Base-by-base conservation (phyloP, 2,329 filamentous ascomycete genomes). In the Aureobasidium mangrovei region DNA sequence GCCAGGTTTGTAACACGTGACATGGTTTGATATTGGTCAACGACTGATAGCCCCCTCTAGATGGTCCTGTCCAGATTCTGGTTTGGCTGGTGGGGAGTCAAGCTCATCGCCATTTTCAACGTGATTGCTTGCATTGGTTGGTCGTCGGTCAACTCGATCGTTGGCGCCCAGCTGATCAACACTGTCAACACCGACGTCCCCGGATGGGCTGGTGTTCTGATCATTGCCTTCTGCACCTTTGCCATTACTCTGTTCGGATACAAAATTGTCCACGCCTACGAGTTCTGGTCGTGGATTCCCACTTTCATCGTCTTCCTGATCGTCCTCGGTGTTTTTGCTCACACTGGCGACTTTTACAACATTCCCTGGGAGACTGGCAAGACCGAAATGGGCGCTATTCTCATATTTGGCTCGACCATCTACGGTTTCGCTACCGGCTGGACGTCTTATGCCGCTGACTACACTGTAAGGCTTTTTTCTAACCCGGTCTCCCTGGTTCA, bases 91-190 rank as follows among this genome's bases (percentile, higher is more conserved):
- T 83, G 79, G 60, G 78, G 77, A n/a, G 81, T 82, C 32, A 86
- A 85, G 67, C 68, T 87, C 60, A 79, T 57, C 64, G 85, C 85
- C 51, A 69, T 84, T 61, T 82, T 90, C 66, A 87, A 88, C 68
- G 72, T 85, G 38, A 70, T 88, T 12, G 82, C 84, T 31, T 88
- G 82, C 63, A 67, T 89, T 4, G 87, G 87, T 47, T 91, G 88
- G 83, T 84, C 83, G 4, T 77, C 83, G 0, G 83, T 90, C 60
- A 91, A 93, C 64, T 79, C 81, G 53, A 90, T 93, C 58, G 86
- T 91, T 12, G 88, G 86, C 18, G 85, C 86, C 0, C 84, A 91
- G 66, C 77, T 91, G 5, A 77, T 93, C 61, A 77, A 88, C 55
- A 84, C 87, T 0, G 83, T 91, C 43, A 90, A 88, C 65, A 65